Percentiles rank a stretch among this genome's conserved stretches.
These are phyloP conservation scores for Penicillium psychrofluorescens DNA, from an alignment of 495 filamentous ascomycete species.

Conservation along the genomic window DNA sequence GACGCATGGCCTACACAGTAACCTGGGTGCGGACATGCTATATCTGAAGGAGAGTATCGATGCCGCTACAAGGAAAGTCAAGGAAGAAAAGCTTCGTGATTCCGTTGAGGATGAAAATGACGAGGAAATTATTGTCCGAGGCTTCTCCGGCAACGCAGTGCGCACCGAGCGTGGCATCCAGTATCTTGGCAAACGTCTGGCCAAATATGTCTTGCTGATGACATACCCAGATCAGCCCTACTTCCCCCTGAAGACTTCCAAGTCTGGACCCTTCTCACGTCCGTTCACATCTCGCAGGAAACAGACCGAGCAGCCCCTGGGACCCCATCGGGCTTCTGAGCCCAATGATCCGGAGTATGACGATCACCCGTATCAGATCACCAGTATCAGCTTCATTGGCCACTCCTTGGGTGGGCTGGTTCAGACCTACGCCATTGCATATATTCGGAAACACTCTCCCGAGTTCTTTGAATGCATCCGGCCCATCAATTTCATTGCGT, in stretches of 20 bases:
- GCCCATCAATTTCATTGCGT: conserved; percentile 88
- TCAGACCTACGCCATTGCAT: conserved; percentile 93
- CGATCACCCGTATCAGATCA: conserved; percentile 72
- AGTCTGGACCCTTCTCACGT: conserved; percentile 27
- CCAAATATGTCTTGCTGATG: conserved; percentile 81
- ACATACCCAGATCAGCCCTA: conserved; percentile 90
- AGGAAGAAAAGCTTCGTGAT: conserved; percentile 22
- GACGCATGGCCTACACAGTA: conserved; percentile 93
- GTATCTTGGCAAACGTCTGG: conserved; percentile 89
- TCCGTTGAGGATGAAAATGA: conserved; percentile 49
- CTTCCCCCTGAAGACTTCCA: conserved; percentile 57
- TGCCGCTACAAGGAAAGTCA: conserved; percentile 62
- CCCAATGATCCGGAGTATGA: conserved; percentile 13
- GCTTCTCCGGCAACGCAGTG: conserved; percentile 82
- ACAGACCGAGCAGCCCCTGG: conserved; percentile 4
- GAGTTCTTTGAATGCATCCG: conserved; percentile 80
- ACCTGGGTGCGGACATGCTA: conserved; percentile 94
- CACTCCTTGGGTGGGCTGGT: conserved; percentile 89
- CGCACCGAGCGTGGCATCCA: conserved; percentile 93
- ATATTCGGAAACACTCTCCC: conserved; percentile 94
- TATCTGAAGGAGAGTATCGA: conserved; percentile 97
- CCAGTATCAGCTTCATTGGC: conserved; percentile 91
- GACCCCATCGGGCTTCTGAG: conserved; percentile 1
- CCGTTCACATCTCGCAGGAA: conserved; percentile 24
- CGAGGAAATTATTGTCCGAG: conserved; percentile 88